Evolutionary conservation across 2,329 filamentous ascomycete genomes (phyloP).

Genomic region (Myriangium duriaei): DNA sequence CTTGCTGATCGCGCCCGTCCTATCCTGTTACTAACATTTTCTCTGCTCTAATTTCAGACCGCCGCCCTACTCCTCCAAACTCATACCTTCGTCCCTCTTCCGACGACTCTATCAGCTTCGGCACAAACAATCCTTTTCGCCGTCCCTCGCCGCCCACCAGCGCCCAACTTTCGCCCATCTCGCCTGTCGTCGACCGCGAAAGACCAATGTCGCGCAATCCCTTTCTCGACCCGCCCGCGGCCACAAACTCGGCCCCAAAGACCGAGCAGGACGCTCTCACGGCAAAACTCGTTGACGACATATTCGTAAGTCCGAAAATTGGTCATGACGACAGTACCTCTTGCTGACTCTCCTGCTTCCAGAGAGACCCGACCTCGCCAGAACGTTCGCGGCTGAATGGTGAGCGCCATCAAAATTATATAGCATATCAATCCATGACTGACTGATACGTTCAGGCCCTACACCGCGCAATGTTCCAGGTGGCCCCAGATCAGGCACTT

Average conservation of each 20-base stretch:
- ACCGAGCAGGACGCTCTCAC: slow-evolving; percentile 32
- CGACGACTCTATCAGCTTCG: slow-evolving; percentile 40
- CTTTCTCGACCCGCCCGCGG: slow-evolving; percentile 44
- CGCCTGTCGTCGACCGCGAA: slow-evolving; percentile 45
- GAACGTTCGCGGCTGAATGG: slow-evolving; percentile 39
- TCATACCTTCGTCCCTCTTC: not conserved
- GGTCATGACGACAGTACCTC: slow-evolving; percentile 9
- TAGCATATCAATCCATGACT: slow-evolving; percentile 2
- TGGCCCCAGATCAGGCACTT: slow-evolving; percentile 33
- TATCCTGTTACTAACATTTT: slow-evolving; percentile 9
- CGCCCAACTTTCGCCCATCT: slow-evolving; percentile 23
- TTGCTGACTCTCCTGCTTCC: slow-evolving; percentile 11
- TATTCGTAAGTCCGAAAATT: slow-evolving; percentile 74
- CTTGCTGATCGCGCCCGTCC: slow-evolving; percentile 9
- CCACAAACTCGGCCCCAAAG: slow-evolving; percentile 6
- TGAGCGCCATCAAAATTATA: too few species aligned
- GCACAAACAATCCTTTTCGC: slow-evolving; percentile 68
- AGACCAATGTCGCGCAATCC: slow-evolving; percentile 58
- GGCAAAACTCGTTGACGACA: slow-evolving; percentile 49
- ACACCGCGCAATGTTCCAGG: slow-evolving; percentile 29
- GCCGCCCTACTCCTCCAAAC: slow-evolving; percentile 9
- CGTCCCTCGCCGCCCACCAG: slow-evolving; percentile 45
- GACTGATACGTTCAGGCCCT: slow-evolving; percentile 21
- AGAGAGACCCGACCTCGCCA: slow-evolving; percentile 58
- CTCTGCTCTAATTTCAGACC: slow-evolving; percentile 5